Evolutionary conservation across 495 filamentous ascomycete genomes (phyloP), one percentile per base, ranked within the genome.

Genomic region (Penicillium turbatum): DNA sequence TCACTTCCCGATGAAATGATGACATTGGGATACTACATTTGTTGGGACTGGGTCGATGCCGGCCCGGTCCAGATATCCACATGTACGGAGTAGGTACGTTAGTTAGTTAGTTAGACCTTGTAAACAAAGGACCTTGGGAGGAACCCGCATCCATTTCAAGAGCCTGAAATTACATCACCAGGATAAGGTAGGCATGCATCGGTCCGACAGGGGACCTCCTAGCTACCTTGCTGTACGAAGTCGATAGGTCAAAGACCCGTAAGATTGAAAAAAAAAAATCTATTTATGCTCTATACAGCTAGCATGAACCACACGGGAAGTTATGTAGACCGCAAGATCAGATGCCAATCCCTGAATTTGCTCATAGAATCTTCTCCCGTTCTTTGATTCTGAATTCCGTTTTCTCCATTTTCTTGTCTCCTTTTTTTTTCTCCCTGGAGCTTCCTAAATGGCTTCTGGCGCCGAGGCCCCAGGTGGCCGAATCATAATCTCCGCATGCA

Each of bases 401-500:
- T 8, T 38, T 10, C n/a, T n/a, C 15, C 36, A 8, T 37, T 37
- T 37, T 2, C 36, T 38, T 8, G 9, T 38, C 12, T 8, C 9
- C 16, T 19, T 26, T 26, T 26, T 13, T 24, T n/a, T 15, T 27
- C 40, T 43, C 24, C 24, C 2, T 27, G 6, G 34, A 48, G 7
- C 34, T 48, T 37, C 34, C 42, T 46, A 30, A 46, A 34, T 46
- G 17, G 30, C 27, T 32, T 19, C 30, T 31, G 6, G 16, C 15
- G 21, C 40, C 40, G 40, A 42, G 39, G 39, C 30, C 2, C 29
- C 30, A 46, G 21, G 29, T 43, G 38, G 40, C 16, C 43, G 27
- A 45, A 45, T 45, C 43, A 46, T 46, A 46, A 44, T 45, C 34
- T 47, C 26, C 30, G 27, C 15, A 45, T 59, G 60, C 49, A 62